Evolutionary conservation across 2,329 filamentous ascomycete species (phyloP).

Genomic region (Chrysoporthe puriensis): DNA sequence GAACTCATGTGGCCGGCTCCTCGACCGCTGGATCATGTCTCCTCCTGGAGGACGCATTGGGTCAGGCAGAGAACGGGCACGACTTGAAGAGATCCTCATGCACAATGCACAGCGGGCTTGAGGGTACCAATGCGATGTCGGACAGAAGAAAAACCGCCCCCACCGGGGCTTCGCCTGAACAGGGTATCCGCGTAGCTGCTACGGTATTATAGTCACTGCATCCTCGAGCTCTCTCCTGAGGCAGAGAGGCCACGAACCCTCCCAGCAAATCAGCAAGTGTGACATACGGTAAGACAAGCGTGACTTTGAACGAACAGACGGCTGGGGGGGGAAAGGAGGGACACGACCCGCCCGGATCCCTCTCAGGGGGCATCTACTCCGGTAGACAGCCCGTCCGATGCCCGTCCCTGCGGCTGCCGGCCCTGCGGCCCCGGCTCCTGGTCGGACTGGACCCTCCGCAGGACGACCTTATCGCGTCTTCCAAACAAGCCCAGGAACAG

Average conservation of each 20-base stretch:
- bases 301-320: no score
- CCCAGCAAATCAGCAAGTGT: background rate
- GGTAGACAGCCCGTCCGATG: background rate
- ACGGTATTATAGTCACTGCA: background rate
- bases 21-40: no score
- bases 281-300: background rate
- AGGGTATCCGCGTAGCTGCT: background rate
- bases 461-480: slow-evolving; percentile 50
- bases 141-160: no score
- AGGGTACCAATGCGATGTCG: no score
- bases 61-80: no score
- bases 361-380: background rate
- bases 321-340: background rate
- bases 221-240: background rate
- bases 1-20: no score
- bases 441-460: slow-evolving; percentile 56
- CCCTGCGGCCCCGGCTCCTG: background rate
- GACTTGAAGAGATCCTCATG: no score
- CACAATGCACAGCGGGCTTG: no score
- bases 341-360: background rate
- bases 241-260: background rate
- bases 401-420: background rate
- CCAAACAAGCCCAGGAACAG: slow-evolving; percentile 74
- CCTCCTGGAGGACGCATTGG: no score
- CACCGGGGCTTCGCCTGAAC: no score